Base-by-base conservation (phyloP, 352 stramenopile genomes). In the Phytophthora crassamura region DNA sequence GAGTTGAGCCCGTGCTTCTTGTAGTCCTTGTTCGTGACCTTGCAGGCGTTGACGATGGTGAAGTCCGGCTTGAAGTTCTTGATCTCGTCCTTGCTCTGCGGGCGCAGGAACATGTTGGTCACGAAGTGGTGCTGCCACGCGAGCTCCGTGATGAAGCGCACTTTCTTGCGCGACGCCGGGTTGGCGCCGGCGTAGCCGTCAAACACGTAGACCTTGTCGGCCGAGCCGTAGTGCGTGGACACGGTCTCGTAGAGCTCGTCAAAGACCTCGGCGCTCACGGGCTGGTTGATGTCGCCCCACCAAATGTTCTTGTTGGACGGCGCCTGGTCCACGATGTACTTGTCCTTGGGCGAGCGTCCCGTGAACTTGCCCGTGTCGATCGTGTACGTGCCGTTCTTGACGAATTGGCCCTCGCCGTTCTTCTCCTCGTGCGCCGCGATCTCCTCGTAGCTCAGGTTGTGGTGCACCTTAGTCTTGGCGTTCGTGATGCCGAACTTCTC, bases 281-380 rank as follows among this genome's bases (percentile, higher is more conserved):
- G 84, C 60, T 98, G 90, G 84, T 99, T 99, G 60, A 99, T 94
- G 46, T 97, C 85, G 16, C 97, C 96, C 96, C 97, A 99, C 85
- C 98, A 98, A 66, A 99, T 95, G 76, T 99, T 96, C 61, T 97
- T 88, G 47, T 87, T 97, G 46, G 84, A 95, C 25, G 89, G 89
- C 38, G 72, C 72, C 74, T 98, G 94, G 67, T 98, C 86, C 20
- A 99, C 97, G 57, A 99, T 94, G 82, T 93, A 99, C 82, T 99
- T 99, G 86, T 99, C 97, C 84, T 98, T 98, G 54, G 97, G 97
- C 69, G n/a, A n/a, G n/a, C n/a, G n/a, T n/a, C n/a, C n/a, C n/a
- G n/a, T n/a, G n/a, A n/a, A n/a, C n/a, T n/a, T 99, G 63, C 97
- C 97, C 49, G 97, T 99, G 77, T 99, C 97, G 47, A 99, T 97